Conservation (phyloP, 768 basidiomycete genomes). For the Tricholoma saponaceum region DNA sequence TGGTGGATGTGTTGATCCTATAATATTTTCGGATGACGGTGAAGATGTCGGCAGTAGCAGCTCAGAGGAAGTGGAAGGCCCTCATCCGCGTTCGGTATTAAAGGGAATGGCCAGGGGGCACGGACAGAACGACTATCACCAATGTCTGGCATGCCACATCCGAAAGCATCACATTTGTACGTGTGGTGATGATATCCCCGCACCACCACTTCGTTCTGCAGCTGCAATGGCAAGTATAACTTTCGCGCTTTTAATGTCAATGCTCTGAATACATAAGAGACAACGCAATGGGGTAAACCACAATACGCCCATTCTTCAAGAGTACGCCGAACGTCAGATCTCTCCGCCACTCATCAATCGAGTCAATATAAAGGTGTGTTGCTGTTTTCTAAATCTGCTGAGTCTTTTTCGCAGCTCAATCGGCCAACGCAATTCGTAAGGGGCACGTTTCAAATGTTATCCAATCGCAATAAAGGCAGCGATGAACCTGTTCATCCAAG, state of each 20-base stretch:
- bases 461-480: constrained; percentile 1
- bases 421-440: constrained; percentile 10
- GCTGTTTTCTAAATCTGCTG: not conserved
- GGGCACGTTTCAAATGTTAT: constrained; percentile 11
- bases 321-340: constrained; percentile 11
- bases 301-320: constrained; percentile 7
- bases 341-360: constrained; percentile 5
- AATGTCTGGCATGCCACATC: not conserved
- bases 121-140: not conserved
- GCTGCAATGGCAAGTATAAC: not conserved
- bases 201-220: not conserved
- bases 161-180: not conserved
- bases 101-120: not conserved
- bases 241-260: not conserved
- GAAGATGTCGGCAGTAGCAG: not conserved
- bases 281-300: constrained; percentile 5
- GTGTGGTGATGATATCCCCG: not conserved
- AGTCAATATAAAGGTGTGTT: constrained; percentile 8
- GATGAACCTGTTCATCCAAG: not conserved
- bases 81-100: not conserved
- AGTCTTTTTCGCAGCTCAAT: constrained; percentile 5
- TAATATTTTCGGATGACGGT: not conserved
- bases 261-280: not conserved
- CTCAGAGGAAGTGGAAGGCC: not conserved
- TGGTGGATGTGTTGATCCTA: not conserved